A percentile compares a stretch with the other conserved stretches of the same genome.
Conservation (phyloP, 1,284 basidiomycete genomes). For the Sutorius eximius region DNA sequence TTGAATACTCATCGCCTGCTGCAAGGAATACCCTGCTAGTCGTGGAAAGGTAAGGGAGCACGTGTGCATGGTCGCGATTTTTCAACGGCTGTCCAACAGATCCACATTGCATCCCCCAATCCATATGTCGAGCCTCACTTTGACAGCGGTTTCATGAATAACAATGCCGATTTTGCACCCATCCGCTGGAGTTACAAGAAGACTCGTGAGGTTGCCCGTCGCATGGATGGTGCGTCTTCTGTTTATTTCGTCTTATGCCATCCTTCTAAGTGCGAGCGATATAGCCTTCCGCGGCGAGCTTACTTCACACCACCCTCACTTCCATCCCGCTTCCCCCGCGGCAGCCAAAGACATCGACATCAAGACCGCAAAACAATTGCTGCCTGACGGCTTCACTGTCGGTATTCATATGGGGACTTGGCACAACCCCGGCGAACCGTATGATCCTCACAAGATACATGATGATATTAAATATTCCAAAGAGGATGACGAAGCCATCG, state of each 20-base stretch:
- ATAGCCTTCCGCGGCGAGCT: slow-evolving; percentile 68
- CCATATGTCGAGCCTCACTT: slow-evolving; percentile 66
- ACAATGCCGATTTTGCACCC: slow-evolving; percentile 74
- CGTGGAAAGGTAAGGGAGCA: slow-evolving; percentile 52
- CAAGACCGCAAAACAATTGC: slow-evolving; percentile 61
- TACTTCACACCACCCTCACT: slow-evolving; percentile 70
- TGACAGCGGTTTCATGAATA: slow-evolving; percentile 74
- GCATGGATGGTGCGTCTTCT: slow-evolving; percentile 58
- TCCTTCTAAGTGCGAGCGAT: slow-evolving; percentile 1
- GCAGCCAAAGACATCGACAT: slow-evolving; percentile 64
- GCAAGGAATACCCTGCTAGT: slow-evolving; percentile 59
- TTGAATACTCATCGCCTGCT: neutral
- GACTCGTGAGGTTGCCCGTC: slow-evolving; percentile 67
- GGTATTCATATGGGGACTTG: slow-evolving; percentile 75
- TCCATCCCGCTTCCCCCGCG: slow-evolving; percentile 68
- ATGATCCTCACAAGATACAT: slow-evolving; percentile 57
- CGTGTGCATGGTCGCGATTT: slow-evolving; percentile 9
- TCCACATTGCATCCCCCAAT: slow-evolving; percentile 60
- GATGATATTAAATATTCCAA: slow-evolving; percentile 63
- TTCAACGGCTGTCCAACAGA: slow-evolving; percentile 37
- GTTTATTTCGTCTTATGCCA: neutral
- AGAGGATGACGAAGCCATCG: slow-evolving; percentile 69
- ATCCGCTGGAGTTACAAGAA: slow-evolving; percentile 77
- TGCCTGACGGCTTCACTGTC: slow-evolving; percentile 62
- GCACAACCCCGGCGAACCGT: slow-evolving; percentile 57